A percentile compares a stretch with the other conserved stretches of the same genome.
Evolutionary conservation across 768 basidiomycete genomes (phyloP).

Genomic region (Lactarius sp.): DNA sequence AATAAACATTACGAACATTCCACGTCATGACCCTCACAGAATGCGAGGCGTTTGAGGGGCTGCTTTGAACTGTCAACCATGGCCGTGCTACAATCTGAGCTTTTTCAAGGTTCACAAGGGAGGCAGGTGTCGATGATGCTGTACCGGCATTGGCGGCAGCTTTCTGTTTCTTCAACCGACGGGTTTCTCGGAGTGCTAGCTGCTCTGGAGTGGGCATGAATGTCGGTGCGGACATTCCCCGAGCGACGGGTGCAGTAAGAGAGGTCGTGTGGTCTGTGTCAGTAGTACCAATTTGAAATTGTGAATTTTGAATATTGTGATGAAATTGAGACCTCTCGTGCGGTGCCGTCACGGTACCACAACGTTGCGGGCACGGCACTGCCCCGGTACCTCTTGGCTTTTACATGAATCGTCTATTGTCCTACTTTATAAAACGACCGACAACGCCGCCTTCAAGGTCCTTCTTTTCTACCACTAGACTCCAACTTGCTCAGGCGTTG

Average conservation of each 20-base stretch:
- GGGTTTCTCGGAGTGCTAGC: conserved; percentile 47
- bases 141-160: conserved; percentile 26
- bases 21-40: conserved; percentile 64
- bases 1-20: conserved; percentile 57
- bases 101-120: conserved; percentile 20
- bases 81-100: conserved; percentile 32
- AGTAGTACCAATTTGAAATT: too few species aligned
- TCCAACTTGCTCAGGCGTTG: conserved; percentile 2
- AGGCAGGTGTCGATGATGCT: conserved; percentile 16
- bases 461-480: conserved; percentile 9
- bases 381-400: not conserved
- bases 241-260: not conserved
- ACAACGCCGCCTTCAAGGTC: conserved; percentile 3
- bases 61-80: conserved; percentile 35
- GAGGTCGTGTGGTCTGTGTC: too few species aligned
- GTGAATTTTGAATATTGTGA: not conserved
- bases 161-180: conserved; percentile 41
- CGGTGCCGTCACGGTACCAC: not conserved
- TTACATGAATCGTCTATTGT: conserved; percentile 17
- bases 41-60: conserved; percentile 1
- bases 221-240: conserved; percentile 18
- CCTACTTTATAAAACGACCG: conserved; percentile 11
- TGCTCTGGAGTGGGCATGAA: conserved; percentile 49
- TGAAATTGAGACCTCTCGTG: not conserved
- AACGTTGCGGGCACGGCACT: not conserved